A percentile compares a stretch with the other conserved stretches of the same genome.
phyloP scores from a whole-genome alignment of 306 rosid species.

The Fragaria ananassa region DNA sequence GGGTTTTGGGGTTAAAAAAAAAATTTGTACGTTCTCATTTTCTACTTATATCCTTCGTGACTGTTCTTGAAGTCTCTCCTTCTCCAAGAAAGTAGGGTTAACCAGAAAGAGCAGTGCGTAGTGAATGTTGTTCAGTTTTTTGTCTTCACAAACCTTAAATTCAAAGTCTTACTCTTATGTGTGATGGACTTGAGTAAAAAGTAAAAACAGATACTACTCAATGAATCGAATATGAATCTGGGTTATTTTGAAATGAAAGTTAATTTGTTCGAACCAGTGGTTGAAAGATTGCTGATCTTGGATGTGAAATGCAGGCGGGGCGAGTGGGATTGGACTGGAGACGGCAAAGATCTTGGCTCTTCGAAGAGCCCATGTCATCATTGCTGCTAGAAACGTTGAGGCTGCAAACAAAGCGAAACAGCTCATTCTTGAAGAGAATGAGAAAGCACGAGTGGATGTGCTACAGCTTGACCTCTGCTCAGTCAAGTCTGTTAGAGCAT shows the following conservation, averaged over 20 bases:
- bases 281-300: neutral
- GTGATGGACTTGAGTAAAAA: neutral
- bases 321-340: conserved; percentile 91
- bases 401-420: conserved; percentile 69
- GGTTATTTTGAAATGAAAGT: neutral
- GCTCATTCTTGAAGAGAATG: conserved; percentile 36
- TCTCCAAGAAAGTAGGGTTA: neutral
- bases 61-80: neutral
- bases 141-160: neutral
- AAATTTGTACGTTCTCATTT: neutral
- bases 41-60: neutral
- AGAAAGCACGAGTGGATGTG: conserved; percentile 52
- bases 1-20: neutral
- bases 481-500: conserved; percentile 52
- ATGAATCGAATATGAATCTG: neutral
- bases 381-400: conserved; percentile 72
- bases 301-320: conserved; percentile 62
- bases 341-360: conserved; percentile 70
- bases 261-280: neutral
- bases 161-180: neutral
- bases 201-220: neutral
- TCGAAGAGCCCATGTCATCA: conserved; percentile 61
- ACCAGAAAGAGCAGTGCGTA: neutral
- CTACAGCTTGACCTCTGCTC: conserved; percentile 74
- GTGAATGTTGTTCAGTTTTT: too few species aligned